Evolutionary conservation across 768 basidiomycete genomes (phyloP), one percentile per base, ranked within the genome.

Genomic region (Punctularia strigosozonata): DNA sequence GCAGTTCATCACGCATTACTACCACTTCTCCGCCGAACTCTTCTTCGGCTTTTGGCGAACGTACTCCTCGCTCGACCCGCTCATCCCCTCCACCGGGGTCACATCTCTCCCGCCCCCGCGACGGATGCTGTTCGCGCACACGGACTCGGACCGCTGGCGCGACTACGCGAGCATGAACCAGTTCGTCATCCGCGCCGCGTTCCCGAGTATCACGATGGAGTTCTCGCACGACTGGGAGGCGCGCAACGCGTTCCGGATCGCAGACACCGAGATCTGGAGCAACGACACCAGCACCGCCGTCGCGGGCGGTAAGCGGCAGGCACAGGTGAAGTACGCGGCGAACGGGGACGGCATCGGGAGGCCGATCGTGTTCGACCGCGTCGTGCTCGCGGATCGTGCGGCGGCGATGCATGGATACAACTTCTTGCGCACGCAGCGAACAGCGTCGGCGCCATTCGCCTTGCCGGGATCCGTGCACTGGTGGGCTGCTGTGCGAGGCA

Each of bases 91-190:
- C 0, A 60, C 68, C 32, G 89, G 87, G 6, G 70, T 71, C 34
- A 85, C 87, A 1, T 57, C 64, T 4, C 77, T 95, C 24, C 83
- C 86, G 1, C 66, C 81, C 2, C 72, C 80, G 0, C 73, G 80
- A 0, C 80, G 84, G 10, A 61, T 91, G 47, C 57, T 88, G 47
- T 90, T 95, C 60, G 66, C 76, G 32, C 80, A 80, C 43, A 58
- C 82, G 10, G 77, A 81, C 46, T 74, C 76, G 8, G 70, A 66
- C 37, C 78, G 86, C 48, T 95, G 90, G 90, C 75, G 87, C 15
- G 91, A 95, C 59, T 90, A 91, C 45, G 77, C 91, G 5, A 62
- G 68, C 25, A 90, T 95, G 89, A 94, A 94, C 57, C 75, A 91
- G 61, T 87, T 75, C 69, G 73, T 91, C 34, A 64, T 87, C 19